phyloP scores from a whole-genome alignment of 148 eudicot species.

The Camellia granthamiana region DNA sequence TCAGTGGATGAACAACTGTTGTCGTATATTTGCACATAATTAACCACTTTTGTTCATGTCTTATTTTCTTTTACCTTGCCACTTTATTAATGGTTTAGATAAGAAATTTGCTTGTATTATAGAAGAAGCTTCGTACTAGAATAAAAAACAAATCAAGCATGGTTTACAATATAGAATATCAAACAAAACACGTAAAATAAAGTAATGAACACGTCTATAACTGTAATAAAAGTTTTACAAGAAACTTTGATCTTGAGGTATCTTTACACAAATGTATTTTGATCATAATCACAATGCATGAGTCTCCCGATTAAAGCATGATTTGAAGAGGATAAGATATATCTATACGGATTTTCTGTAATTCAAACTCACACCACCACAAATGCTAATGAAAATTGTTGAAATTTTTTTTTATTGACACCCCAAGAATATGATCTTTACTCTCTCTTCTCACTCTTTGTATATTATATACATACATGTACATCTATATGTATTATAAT shows the following conservation, averaged over 20 bases:
- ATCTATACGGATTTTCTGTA: too few species aligned
- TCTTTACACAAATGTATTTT: not conserved
- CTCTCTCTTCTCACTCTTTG: not conserved
- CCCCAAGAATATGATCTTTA: not conserved
- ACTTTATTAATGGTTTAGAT: not conserved
- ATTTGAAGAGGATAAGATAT: too few species aligned
- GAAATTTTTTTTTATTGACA: too few species aligned
- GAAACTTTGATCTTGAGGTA: not conserved
- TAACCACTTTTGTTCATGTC: not conserved
- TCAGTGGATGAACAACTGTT: not conserved
- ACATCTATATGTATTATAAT: not conserved
- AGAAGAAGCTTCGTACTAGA: not conserved
- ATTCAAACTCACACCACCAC: too few species aligned
- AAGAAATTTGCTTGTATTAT: not conserved
- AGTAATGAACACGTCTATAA: not conserved
- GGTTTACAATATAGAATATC: not conserved
- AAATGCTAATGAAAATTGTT: too few species aligned
- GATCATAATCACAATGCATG: too few species aligned
- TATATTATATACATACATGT: not conserved
- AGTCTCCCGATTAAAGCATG: too few species aligned
- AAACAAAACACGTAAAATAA: not conserved
- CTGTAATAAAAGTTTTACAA: not conserved
- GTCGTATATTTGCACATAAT: not conserved
- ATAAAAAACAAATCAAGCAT: not conserved
- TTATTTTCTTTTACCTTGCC: not conserved